Base-by-base conservation (phyloP, 2,329 filamentous ascomycete species). In the Xylaria arbuscula region DNA sequence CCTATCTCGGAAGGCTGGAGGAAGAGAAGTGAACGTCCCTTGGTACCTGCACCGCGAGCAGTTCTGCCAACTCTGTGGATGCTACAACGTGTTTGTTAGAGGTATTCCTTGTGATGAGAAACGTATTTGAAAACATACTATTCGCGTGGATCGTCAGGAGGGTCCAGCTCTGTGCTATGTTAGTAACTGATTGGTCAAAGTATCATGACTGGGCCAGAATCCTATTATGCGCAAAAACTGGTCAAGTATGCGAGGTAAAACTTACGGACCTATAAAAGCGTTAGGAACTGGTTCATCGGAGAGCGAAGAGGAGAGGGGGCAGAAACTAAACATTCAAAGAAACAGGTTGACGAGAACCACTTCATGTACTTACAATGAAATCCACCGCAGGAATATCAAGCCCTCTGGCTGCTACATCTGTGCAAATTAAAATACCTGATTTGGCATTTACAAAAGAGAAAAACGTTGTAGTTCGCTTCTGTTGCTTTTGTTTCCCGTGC, bases 381-480 rank as follows among this genome's bases (percentile, higher is more conserved):
- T 98, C 95, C 51, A 98, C 95, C 24, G 93, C 91, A 0, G 95
- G 95, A 72, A 98, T 98, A 86, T 98, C 96, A 57, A 99, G 87
- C 42, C 96, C 96, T 84, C 96, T 87, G 2, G 96, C 96, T 54
- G 96, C 96, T 71, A 99, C 96, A 77, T 99, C 96, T 0, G 96
- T 99, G 83, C 94, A 98, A 74, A 99, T 96, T 62, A 99, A 82
- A 0, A 93, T 97, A 28, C 95, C 96, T 72, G 92, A 89, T 72
- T 90, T 90, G 4, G 78, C 91, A 76, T 94, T 94, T 77, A 89
- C 91, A 80, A 99, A 99, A 80, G 98, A 95, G 80, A 98, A 99
- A 80, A 99, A 99, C 0, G 94, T 97, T 78, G 97, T 97, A 28
- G 96, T 99, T n/a, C 96, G 92, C 81, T 97, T 97, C 82, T 98